Evolutionary conservation across 371 early-diverging fungal genomes (phyloP).

Genomic region (Mucor racemosus): DNA sequence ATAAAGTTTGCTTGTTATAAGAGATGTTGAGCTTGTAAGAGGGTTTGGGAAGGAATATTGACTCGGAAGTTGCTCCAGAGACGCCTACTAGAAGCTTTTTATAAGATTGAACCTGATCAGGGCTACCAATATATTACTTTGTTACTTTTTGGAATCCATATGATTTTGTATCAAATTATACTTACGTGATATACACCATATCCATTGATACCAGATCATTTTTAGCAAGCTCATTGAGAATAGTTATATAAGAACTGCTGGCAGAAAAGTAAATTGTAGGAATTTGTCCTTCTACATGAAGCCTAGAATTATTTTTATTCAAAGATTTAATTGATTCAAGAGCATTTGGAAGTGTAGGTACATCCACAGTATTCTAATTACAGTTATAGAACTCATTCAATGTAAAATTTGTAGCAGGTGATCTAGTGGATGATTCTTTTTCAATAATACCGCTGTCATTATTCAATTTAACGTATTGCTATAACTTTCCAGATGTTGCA

Average conservation of each 20-base stretch:
- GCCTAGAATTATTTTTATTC: conserved; percentile 17
- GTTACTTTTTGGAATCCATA: background rate
- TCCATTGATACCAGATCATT: background rate
- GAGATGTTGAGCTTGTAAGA: background rate
- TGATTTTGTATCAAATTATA: background rate
- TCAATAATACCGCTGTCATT: background rate
- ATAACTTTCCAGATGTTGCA: background rate
- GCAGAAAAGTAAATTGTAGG: conserved; percentile 26
- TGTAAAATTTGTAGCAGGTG: background rate
- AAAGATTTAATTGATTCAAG: conserved; percentile 19
- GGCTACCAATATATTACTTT: background rate
- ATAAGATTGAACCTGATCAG: background rate
- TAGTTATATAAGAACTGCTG: background rate
- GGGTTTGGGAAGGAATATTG: background rate
- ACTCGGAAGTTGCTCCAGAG: background rate
- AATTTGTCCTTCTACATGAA: conserved; percentile 26
- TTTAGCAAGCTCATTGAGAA: background rate
- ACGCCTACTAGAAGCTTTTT: background rate
- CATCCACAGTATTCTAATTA: conserved; percentile 19
- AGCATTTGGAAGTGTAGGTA: conserved; percentile 7
- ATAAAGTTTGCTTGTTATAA: background rate
- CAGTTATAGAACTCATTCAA: conserved; percentile 26
- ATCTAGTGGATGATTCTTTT: background rate
- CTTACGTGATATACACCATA: background rate
- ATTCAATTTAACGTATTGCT: background rate